A percentile compares a stretch with the other conserved stretches of the same genome.
phyloP scores from a whole-genome alignment of 2,329 filamentous ascomycete species.

The Penicillium sclerotiorum region DNA sequence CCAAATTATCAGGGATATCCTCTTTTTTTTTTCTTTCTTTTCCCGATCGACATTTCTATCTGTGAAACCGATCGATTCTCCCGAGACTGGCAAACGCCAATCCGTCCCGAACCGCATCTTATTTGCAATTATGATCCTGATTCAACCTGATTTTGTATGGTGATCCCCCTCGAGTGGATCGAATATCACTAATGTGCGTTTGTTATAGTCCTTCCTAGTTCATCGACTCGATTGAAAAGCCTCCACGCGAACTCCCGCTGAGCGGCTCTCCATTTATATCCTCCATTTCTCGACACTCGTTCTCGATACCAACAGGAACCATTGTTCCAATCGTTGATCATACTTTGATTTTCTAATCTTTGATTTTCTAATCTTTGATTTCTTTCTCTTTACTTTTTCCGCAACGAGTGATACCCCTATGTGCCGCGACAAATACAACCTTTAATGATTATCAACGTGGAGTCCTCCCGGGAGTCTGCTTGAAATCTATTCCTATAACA shows the following conservation, averaged over 20 bases:
- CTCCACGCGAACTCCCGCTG: slow-evolving; percentile 23
- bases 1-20: too few relatives aligned
- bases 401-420: slow-evolving; percentile 23
- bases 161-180: too few relatives aligned
- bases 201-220: slow-evolving; percentile 20
- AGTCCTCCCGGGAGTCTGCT: neutral
- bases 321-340: too few relatives aligned
- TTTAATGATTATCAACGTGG: slow-evolving; percentile 22
- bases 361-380: neutral
- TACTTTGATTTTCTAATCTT: neutral
- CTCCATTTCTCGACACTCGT: slow-evolving; percentile 19
- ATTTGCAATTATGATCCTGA: slow-evolving; percentile 22
- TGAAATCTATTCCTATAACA: neutral
- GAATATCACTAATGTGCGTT: slow-evolving; percentile 22
- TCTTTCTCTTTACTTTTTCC: slow-evolving; percentile 4
- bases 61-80: slow-evolving; percentile 6
- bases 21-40: neutral
- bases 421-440: slow-evolving; percentile 17
- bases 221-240: slow-evolving; percentile 20
- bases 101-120: slow-evolving; percentile 4
- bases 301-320: too few relatives aligned
- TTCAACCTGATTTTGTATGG: slow-evolving; percentile 16
- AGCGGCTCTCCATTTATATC: slow-evolving; percentile 5
- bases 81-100: slow-evolving; percentile 23
- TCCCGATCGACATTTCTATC: neutral